phyloP scores from a whole-genome alignment of 345 rosid species.

The Arabidopsis thaliana region TAIR10.1 NC_003076.8:5216501-5217000 shows the following conservation, averaged over 20 bases:
- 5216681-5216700: neutral
- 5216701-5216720: neutral
- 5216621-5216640: too few species aligned
- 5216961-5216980: neutral
- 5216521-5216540: constrained; percentile 5
- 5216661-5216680: constrained; percentile 5
- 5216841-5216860: constrained; percentile 12
- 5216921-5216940: constrained; percentile 24
- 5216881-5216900: neutral
- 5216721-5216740: neutral
- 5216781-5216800: too few species aligned
- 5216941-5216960: constrained; percentile 11
- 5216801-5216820: neutral
- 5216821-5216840: constrained; percentile 16
- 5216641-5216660: neutral
- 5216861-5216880: constrained; percentile 3
- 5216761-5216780: neutral
- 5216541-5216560: neutral
- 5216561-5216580: neutral
- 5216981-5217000: too few species aligned
- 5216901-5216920: constrained; percentile 4
- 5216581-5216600: neutral
- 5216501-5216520: constrained; percentile 27
- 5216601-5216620: too few species aligned
- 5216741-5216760: neutral